Evolutionary conservation across 805 yeast genomes (phyloP).

Genomic region (Debaryomyces prosopidis): DNA sequence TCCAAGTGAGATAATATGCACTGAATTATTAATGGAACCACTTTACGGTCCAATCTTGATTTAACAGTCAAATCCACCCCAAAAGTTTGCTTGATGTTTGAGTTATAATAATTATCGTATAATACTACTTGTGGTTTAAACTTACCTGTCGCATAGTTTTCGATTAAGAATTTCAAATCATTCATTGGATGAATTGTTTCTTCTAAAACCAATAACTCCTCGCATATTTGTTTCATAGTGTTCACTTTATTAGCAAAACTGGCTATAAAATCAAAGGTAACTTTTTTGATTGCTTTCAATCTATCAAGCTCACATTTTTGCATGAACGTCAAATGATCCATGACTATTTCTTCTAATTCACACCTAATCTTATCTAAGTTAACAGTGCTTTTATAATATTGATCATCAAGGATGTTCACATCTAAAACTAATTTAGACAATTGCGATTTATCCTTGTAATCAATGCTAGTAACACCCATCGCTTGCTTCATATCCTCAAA

Average conservation of each 20-base stretch:
- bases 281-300: slow-evolving; percentile 72
- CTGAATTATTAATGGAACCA: slow-evolving; percentile 69
- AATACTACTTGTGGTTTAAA: slow-evolving; percentile 71
- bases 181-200: slow-evolving; percentile 69
- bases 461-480: slow-evolving; percentile 42
- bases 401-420: slow-evolving; percentile 55
- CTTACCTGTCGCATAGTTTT: slow-evolving; percentile 69
- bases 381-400: slow-evolving; percentile 49
- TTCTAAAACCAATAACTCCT: slow-evolving; percentile 62
- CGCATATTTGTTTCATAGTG: slow-evolving; percentile 57
- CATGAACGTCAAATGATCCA: slow-evolving; percentile 74
- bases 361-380: slow-evolving; percentile 68
- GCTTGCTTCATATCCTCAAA: slow-evolving; percentile 47
- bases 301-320: slow-evolving; percentile 83
- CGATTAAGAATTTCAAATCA: slow-evolving; percentile 67
- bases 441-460: slow-evolving; percentile 51
- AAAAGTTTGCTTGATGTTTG: slow-evolving; percentile 67
- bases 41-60: slow-evolving; percentile 67
- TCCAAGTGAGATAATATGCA: slow-evolving; percentile 69
- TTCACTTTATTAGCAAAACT: slow-evolving; percentile 62
- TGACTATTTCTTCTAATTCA: slow-evolving; percentile 68
- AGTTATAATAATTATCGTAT: slow-evolving; percentile 78
- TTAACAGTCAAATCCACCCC: slow-evolving; percentile 77
- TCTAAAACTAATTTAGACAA: slow-evolving; percentile 55
- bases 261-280: slow-evolving; percentile 69